Percentiles rank a stretch among this genome's conserved stretches.
Evolutionary conservation across 768 basidiomycete species (phyloP).

Genomic region (Rhizopogon vesiculosus): DNA sequence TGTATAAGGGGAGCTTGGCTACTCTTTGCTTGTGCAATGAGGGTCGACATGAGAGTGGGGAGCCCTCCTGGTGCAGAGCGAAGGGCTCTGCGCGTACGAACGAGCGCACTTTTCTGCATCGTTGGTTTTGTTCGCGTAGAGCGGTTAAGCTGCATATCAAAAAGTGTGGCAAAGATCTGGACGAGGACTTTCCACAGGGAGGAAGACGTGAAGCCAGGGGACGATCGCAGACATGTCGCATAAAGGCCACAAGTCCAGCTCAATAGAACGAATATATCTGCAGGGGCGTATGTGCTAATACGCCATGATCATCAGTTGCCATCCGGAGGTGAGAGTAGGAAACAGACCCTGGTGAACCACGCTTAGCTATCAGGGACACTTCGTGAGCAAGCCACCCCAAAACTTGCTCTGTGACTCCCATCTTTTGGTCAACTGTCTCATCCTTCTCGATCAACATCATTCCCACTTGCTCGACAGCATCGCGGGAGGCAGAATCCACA

Average conservation of each 20-base stretch:
- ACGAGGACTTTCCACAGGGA: constrained; percentile 50
- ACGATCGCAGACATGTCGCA: constrained; percentile 39
- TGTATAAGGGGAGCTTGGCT: constrained; percentile 36
- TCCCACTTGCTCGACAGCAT: constrained; percentile 65
- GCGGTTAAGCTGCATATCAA: constrained; percentile 55
- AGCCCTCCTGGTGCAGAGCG: constrained; percentile 56
- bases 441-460: constrained; percentile 63
- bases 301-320: background rate
- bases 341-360: constrained; percentile 51
- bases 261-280: constrained; percentile 64
- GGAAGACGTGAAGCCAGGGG: constrained; percentile 41
- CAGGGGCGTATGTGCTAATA: constrained; percentile 48
- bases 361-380: constrained; percentile 51
- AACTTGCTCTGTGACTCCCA: constrained; percentile 66
- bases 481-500: constrained; percentile 63
- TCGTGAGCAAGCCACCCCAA: constrained; percentile 75
- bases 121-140: constrained; percentile 51
- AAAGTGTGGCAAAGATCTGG: constrained; percentile 50
- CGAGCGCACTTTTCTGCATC: constrained; percentile 55
- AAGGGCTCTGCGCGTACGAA: constrained; percentile 60
- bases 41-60: constrained; percentile 43
- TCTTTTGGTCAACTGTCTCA: constrained; percentile 43
- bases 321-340: background rate
- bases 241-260: constrained; percentile 70
- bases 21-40: constrained; percentile 49